Evolutionary conservation across 768 basidiomycete species (phyloP).

Genomic region (Aureoboletus auriporus): DNA sequence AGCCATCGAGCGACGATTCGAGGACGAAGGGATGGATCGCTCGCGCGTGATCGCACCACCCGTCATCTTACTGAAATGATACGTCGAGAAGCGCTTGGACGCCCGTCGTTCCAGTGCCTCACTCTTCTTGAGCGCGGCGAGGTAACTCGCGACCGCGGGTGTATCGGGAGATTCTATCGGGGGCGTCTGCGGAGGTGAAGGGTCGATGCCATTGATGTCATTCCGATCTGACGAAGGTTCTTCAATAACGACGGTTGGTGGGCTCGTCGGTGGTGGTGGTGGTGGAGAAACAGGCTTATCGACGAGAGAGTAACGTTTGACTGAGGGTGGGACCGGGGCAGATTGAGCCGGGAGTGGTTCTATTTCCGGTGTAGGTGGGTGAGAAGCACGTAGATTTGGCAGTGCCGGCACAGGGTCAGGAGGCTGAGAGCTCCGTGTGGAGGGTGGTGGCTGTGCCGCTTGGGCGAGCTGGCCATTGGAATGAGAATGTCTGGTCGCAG

Average conservation of each 20-base stretch:
- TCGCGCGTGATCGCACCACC: constrained; percentile 46
- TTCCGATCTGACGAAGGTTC: constrained; percentile 24
- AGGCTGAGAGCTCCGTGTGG: constrained; percentile 11
- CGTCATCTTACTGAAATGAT: constrained; percentile 93
- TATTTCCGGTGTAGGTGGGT: constrained; percentile 18
- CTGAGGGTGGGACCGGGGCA: constrained; percentile 51
- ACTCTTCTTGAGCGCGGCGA: constrained; percentile 84
- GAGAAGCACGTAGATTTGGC: constrained; percentile 5
- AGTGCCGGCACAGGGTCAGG: neutral
- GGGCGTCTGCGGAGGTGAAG: constrained; percentile 34
- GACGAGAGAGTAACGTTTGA: constrained; percentile 77
- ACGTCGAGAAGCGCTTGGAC: constrained; percentile 93
- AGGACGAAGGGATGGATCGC: constrained; percentile 41
- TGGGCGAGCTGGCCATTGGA: constrained; percentile 13
- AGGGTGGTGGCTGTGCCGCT: constrained; percentile 11
- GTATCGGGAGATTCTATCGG: constrained; percentile 38
- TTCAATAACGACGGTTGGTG: constrained; percentile 46
- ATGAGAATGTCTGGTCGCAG: neutral
- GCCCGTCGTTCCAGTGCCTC: constrained; percentile 88
- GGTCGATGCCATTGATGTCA: constrained; percentile 23
- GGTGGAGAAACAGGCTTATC: constrained; percentile 60
- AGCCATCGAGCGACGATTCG: constrained; percentile 67
- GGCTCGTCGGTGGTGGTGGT: constrained; percentile 35
- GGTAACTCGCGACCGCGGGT: constrained; percentile 71
- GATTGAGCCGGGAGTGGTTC: constrained; percentile 26